Evolutionary conservation across 140 eudicot genomes (phyloP), one percentile per base, ranked within the genome.

Genomic region (Cichorium intybus): DNA sequence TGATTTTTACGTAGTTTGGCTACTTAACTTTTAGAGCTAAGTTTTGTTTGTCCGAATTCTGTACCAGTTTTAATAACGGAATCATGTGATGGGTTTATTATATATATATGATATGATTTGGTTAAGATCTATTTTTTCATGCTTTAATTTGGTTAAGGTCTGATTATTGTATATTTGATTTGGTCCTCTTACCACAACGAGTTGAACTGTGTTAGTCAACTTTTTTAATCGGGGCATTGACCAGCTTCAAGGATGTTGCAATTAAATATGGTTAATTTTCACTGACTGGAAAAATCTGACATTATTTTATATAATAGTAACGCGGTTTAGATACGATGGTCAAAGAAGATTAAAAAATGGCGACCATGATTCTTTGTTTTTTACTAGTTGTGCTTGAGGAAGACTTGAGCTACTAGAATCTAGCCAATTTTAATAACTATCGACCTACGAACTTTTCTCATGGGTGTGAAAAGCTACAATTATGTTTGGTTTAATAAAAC

Each of bases 11-110:
- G 11, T 59, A 33, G 48, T 59, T 59, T 34, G 49, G 28, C 10
- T 63, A 64, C 12, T 22, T 11, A 31, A 31, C 33, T 65, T 65
- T 26, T 12, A 65, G 71, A 11, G 47, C 9, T 50, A 27, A 33
- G 60, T 64, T 49, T 31, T 31, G 31, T 65, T 65, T 31, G 29
- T 33, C 6, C 7, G 52, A 37, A 37, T 60, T 60, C n/a, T 65
- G 14, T 50, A 65, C 33, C 9, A 4, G 22, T 28, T 18, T 7
- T 31, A 64, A 64, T 20, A 49, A 63, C 46, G 14, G 24, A 17
- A 27, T 63, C 31, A 0, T 26, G 18, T 63, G 7, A 22, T 18
- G 48, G 51, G 15, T 35, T 23, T 21, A 12, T 17, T 10, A n/a
- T n/a, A n/a, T n/a, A n/a, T n/a, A n/a, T 56, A 49, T 16, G 4